These are phyloP conservation scores for Crotalaria pallida DNA, from an alignment of 306 rosid genomes.

Conservation along the genomic window DNA sequence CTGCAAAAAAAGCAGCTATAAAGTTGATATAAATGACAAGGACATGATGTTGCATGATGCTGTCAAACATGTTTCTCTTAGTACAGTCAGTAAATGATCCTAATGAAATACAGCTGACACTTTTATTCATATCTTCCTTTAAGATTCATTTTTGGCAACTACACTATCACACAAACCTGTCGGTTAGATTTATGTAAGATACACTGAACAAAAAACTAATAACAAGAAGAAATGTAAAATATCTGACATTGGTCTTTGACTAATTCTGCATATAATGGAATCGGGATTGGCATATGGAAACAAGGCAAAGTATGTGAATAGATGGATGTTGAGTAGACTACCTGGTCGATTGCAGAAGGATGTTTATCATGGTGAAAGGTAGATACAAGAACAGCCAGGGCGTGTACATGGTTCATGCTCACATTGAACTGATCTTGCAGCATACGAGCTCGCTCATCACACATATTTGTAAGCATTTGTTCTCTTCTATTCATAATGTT, in stretches of 20 bases:
- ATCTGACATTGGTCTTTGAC: background rate
- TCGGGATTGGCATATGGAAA: background rate
- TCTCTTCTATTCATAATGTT: conserved; percentile 52
- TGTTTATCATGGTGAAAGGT: conserved; percentile 87
- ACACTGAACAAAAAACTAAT: background rate
- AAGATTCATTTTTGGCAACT: background rate
- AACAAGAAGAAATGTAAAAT: background rate
- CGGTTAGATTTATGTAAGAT: background rate
- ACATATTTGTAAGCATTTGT: conserved; percentile 86
- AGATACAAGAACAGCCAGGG: conserved; percentile 89
- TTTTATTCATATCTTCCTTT: background rate
- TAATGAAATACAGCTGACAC: background rate
- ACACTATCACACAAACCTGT: background rate
- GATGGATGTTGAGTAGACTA: conserved; percentile 18
- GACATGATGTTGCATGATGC: background rate
- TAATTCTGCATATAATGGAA: background rate
- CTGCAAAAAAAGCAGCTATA: background rate
- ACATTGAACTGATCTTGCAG: conserved; percentile 95
- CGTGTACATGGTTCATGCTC: conserved; percentile 94
- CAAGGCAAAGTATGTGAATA: background rate
- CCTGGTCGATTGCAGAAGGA: conserved; percentile 96
- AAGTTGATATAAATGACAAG: background rate
- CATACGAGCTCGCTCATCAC: conserved; percentile 97
- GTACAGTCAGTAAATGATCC: background rate
- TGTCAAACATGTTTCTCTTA: background rate